Evolutionary conservation across 148 eudicot genomes (phyloP), one percentile per base, ranked within the genome.

Genomic region (Cornus kousa): DNA sequence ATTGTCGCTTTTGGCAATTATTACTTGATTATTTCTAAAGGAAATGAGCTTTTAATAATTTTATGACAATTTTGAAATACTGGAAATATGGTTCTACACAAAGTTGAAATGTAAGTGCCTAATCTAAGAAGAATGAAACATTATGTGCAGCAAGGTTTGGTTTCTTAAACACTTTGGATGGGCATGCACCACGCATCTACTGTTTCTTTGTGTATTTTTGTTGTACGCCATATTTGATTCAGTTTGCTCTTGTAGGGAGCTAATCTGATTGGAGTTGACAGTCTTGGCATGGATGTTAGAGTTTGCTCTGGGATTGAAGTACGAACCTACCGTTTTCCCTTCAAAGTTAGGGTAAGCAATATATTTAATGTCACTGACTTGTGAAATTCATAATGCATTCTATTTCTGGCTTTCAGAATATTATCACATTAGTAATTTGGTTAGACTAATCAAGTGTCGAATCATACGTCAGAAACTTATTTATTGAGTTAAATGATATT

Each of bases 271-370:
- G 89, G 91, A 82, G 87, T 88, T 23, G 91, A 88, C 77, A 84
- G 89, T 75, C 89, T 84, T 77, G 91, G 91, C 71, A 82, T 88
- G 82, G 91, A 88, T 72, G 89, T 88, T 71, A 80, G 89, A 68
- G 82, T 84, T 71, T 82, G 75, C 50, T 73, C 80, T 2, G 89
- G 91, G 19, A 31, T 74, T 73, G 89, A 88, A 88, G 86, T 88
- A 67, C 73, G 80, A 60, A 88, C 91, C 2, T 85, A 80, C 74
- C 89, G 91, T 32, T 88, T 88, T 76, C 82, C 91, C 62, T 88
- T 88, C 80, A 88, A 86, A 86, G 80, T 70, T 77, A 83, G 77
- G 87, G 89, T 88, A 73, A 77, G 84, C 43, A 68, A 37, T 40
- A 68, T 31, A 72, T 35, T 0, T 14, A 17, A 73, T 16, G 0